Conservation (phyloP, 106 monocot genomes). For the Allium cepa region DNA sequence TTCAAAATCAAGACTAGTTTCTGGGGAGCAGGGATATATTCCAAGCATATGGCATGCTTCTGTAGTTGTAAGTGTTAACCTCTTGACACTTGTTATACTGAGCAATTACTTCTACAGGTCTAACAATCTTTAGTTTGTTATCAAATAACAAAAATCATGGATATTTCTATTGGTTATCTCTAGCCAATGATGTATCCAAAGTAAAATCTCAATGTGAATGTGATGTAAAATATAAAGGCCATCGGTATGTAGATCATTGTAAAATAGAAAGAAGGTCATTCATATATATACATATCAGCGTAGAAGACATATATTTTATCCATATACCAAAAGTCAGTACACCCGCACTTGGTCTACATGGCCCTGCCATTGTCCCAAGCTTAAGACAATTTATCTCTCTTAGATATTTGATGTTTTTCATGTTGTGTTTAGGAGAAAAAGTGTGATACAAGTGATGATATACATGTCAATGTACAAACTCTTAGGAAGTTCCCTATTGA, state of each 20-base stretch:
- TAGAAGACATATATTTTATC: neutral
- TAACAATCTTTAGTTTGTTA: no score
- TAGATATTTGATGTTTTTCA: neutral
- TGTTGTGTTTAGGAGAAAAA: conserved; percentile 22
- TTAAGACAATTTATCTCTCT: neutral
- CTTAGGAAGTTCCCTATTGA: conserved; percentile 62
- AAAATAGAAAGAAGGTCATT: no score
- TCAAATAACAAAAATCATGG: no score
- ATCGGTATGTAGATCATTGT: no score
- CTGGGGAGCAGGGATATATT: neutral
- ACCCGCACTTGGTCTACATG: no score
- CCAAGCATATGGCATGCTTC: neutral
- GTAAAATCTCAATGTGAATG: no score
- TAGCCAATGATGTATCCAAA: no score
- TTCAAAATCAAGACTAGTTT: neutral
- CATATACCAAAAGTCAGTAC: neutral
- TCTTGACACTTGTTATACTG: no score
- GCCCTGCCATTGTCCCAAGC: no score
- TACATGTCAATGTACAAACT: conserved; percentile 56
- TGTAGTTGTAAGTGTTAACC: neutral
- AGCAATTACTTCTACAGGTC: no score
- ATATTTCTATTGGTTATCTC: no score
- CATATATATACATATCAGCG: neutral
- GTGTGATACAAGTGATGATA: conserved; percentile 16
- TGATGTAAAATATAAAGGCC: no score